Conservation (phyloP, 148 eudicot genomes). For the Rhododendron kiyosumense region DNA sequence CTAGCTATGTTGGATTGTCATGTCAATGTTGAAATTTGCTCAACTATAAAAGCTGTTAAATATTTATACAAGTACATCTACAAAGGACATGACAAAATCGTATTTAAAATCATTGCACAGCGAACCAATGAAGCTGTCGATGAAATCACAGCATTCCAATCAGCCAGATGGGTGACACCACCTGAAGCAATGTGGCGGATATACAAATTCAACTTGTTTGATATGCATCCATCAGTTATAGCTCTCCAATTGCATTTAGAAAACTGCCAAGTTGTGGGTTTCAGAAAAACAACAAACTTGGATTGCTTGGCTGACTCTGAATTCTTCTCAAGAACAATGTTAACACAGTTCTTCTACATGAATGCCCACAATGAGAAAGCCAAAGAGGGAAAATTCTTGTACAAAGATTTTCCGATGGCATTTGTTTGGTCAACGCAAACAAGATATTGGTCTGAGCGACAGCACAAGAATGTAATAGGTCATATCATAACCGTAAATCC, state of each 20-base stretch:
- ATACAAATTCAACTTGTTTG: background rate
- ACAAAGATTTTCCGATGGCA: too few species aligned
- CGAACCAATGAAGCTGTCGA: background rate
- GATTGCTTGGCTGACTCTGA: too few species aligned
- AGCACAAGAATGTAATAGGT: too few species aligned
- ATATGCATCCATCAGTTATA: background rate
- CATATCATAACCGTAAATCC: too few species aligned
- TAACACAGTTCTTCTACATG: too few species aligned
- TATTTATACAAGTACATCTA: background rate
- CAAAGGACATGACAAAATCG: background rate
- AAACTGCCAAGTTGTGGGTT: background rate
- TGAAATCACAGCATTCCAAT: background rate
- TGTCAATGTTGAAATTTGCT: background rate
- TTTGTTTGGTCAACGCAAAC: too few species aligned
- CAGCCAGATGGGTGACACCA: background rate
- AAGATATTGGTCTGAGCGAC: too few species aligned
- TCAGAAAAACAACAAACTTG: too few species aligned
- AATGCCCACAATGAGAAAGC: too few species aligned
- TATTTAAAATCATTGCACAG: background rate
- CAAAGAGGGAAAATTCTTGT: too few species aligned
- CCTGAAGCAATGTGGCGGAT: background rate
- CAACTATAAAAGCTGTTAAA: background rate
- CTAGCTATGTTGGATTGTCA: background rate
- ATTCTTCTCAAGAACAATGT: too few species aligned
- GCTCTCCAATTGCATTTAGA: background rate